Evolutionary conservation across 2,329 filamentous ascomycete genomes (phyloP).

Genomic region (Chaetomiaceae sp.): DNA sequence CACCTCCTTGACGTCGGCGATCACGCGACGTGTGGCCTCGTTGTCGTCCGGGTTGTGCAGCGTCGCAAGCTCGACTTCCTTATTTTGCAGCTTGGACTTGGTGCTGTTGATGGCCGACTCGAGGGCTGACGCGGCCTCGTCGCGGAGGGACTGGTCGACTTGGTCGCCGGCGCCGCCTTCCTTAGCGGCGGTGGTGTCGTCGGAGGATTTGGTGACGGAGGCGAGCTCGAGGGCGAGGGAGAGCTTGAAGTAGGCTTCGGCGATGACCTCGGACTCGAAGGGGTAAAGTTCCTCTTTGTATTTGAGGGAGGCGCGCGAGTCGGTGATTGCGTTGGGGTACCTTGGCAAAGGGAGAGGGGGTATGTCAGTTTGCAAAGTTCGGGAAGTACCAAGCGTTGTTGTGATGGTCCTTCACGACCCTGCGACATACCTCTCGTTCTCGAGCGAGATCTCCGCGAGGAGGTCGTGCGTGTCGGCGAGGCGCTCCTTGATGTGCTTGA

Average conservation of each 20-base stretch:
- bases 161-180: conserved; percentile 38
- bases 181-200: conserved; percentile 40
- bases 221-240: conserved; percentile 93
- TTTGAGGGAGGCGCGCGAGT: conserved; percentile 71
- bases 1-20: conserved; percentile 72
- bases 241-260: conserved; percentile 94
- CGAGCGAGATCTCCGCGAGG: conserved; percentile 92
- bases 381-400: conserved; percentile 1
- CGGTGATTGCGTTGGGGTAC: conserved; percentile 80
- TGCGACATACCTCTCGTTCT: conserved; percentile 70
- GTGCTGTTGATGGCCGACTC: conserved; percentile 71
- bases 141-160: conserved; percentile 65
- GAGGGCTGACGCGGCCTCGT: conserved; percentile 67
- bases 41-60: conserved; percentile 63
- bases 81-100: conserved; percentile 64
- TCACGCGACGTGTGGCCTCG: conserved; percentile 56
- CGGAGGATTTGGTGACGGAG: conserved; percentile 62
- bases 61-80: conserved; percentile 62
- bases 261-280: conserved; percentile 76
- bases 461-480: conserved; percentile 91
- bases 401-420: conserved; percentile 12
- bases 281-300: conserved; percentile 77
- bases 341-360: conserved; percentile 25
- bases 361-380: conserved; percentile 19
- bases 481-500: conserved; percentile 70